A percentile compares a stretch with the other conserved stretches of the same genome.
phyloP scores from a whole-genome alignment of 495 filamentous ascomycete species.

The Penicillium arizonense region DNA sequence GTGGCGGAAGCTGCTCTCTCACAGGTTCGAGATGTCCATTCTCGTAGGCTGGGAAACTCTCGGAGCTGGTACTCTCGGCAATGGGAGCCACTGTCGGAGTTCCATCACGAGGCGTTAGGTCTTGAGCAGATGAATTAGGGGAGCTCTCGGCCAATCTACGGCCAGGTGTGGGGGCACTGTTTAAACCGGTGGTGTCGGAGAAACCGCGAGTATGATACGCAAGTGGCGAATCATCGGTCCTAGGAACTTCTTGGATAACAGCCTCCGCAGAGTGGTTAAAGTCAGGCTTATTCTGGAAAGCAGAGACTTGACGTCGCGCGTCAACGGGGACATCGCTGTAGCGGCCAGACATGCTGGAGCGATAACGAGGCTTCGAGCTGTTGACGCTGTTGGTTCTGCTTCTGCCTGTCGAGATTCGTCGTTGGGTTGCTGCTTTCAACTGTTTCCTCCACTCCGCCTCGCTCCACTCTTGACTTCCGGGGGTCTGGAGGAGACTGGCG shows the following conservation, averaged over 20 bases:
- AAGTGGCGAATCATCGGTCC: slow-evolving; percentile 36
- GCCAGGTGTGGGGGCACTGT: slow-evolving; percentile 12
- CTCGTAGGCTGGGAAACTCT: slow-evolving; percentile 49
- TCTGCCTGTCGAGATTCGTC: slow-evolving; percentile 60
- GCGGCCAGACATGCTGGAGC: slow-evolving; percentile 63
- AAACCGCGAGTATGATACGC: slow-evolving; percentile 50
- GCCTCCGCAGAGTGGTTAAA: slow-evolving; percentile 41
- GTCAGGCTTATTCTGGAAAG: slow-evolving; percentile 47
- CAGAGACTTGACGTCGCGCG: slow-evolving; percentile 43
- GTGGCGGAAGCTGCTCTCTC: slow-evolving; percentile 50
- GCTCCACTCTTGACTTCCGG: slow-evolving; percentile 75
- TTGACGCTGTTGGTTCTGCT: slow-evolving; percentile 59
- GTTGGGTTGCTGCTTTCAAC: slow-evolving; percentile 86
- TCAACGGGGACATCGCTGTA: slow-evolving; percentile 32
- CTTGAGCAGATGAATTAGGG: slow-evolving; percentile 37
- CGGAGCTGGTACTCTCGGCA: slow-evolving; percentile 56
- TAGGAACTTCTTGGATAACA: slow-evolving; percentile 29
- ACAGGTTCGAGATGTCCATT: slow-evolving; percentile 16
- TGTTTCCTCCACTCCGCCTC: slow-evolving; percentile 89
- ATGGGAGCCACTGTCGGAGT: slow-evolving; percentile 22
- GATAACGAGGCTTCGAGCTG: slow-evolving; percentile 58
- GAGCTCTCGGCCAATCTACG: slow-evolving; percentile 33
- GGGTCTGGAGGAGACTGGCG: slow-evolving; percentile 67
- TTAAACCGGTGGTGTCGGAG: slow-evolving; percentile 50
- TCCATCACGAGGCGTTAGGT: slow-evolving; percentile 33